A percentile compares a stretch with the other conserved stretches of the same genome.
These are phyloP conservation scores for Pezicula neosporulosa DNA, from an alignment of 2,329 filamentous ascomycete genomes.

Conservation along the genomic window DNA sequence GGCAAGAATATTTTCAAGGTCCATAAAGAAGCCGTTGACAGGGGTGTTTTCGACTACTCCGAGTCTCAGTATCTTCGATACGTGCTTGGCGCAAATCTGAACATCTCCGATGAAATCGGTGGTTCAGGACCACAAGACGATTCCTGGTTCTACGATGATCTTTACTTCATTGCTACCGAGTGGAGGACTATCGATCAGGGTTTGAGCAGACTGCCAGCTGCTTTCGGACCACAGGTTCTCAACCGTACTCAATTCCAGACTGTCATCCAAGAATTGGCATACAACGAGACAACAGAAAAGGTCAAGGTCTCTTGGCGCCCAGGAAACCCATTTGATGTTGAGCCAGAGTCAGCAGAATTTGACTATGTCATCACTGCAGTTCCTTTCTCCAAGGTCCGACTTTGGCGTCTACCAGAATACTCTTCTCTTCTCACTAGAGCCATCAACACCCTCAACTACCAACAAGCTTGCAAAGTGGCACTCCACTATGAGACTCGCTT, in stretches of 20 bases:
- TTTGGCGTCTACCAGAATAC: conserved; percentile 25
- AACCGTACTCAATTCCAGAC: conserved; percentile 53
- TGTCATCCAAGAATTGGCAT: conserved; percentile 54
- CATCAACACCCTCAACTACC: conserved; percentile 43
- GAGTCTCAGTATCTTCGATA: conserved; percentile 68
- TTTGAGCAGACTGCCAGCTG: conserved; percentile 53
- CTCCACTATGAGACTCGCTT: conserved; percentile 66
- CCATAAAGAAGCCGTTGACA: conserved; percentile 50
- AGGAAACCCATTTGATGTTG: conserved; percentile 14
- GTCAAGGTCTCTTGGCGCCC: conserved; percentile 56
- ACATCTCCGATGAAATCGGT: conserved; percentile 34
- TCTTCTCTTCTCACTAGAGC: conserved; percentile 41
- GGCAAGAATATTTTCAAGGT: conserved; percentile 29
- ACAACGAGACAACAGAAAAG: conserved; percentile 44
- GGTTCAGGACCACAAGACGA: conserved; percentile 30
- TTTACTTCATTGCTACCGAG: conserved; percentile 17
- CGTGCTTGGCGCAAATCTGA: conserved; percentile 60
- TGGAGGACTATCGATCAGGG: conserved; percentile 31
- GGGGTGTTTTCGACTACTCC: conserved; percentile 68
- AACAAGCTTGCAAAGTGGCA: conserved; percentile 52
- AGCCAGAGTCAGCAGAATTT: conserved; percentile 13
- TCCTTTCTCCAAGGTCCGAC: conserved; percentile 26
- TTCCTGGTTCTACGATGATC: conserved; percentile 31
- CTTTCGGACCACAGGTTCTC: conserved; percentile 60
- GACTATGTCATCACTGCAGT: conserved; percentile 20